Base-by-base conservation (phyloP, 2,329 filamentous ascomycete genomes). In the Acephala macrosclerotiorum region DNA sequence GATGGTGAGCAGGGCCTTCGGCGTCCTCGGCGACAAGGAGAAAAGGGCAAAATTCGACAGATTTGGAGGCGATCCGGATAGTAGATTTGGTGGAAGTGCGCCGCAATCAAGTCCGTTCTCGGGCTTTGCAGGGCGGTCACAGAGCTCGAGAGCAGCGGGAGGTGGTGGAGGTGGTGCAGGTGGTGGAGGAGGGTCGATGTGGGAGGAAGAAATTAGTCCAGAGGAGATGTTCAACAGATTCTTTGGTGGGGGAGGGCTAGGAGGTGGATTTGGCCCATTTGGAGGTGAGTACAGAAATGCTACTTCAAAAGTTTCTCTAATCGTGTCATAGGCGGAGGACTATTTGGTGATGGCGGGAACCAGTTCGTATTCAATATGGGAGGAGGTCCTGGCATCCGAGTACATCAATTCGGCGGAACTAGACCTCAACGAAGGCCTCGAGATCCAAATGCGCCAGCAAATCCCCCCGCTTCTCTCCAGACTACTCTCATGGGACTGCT, bases 211-310 rank as follows among this genome's bases (percentile, higher is more conserved):
- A 77, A 92, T 99, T 73, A 97, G 92, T 62, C 94, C 96, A 0
- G 96, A 99, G 79, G 96, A 99, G 79, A 87, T 99, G 84, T 99
- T 99, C 81, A 90, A 95, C 77, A 89, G 95, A 69, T 99, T 99
- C 85, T 99, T 99, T 82, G 93, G 93, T 57, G 94, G 92, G 49
- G 80, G 80, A 45, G 80, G 80, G 38, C 75, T 79, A 71, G 83
- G 82, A 20, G 83, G 85, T 73, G 86, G 87, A 57, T 89, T 91
- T 65, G 89, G 89, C 85, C 87, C 18, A 89, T 92, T 71, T 65
- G 68, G 64, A 75, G 91, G 91, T 81, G 87, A 80, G 78, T 76
- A 51, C 25, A 40, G 20, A 63, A 33, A 38, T 8, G 11, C 25
- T 25, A n/a, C 33, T 61, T 36, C 58, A 60, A 38, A 36, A 36